Conservation (phyloP, 371 early-diverging fungal species). For the Syncephalis plumigaleata region DNA sequence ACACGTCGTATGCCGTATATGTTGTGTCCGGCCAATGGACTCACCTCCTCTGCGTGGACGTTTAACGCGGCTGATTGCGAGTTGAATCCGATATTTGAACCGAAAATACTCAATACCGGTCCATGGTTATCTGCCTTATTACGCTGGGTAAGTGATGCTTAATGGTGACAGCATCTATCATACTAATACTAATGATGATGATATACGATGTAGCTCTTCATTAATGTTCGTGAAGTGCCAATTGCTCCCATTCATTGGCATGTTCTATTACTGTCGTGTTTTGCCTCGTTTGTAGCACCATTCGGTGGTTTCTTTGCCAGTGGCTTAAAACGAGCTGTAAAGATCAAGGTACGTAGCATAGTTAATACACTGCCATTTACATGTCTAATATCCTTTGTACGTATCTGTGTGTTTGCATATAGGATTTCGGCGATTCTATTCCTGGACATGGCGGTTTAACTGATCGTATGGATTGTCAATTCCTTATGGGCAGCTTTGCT, state of each 20-base stretch:
- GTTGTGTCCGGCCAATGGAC: constrained; percentile 66
- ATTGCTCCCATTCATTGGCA: constrained; percentile 86
- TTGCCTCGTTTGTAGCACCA: constrained; percentile 96
- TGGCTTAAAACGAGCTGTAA: constrained; percentile 95
- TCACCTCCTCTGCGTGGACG: constrained; percentile 22
- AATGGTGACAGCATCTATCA: neutral
- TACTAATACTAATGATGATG: neutral
- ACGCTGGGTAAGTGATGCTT: neutral
- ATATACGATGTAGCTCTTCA: constrained; percentile 5
- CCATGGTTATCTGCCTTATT: neutral
- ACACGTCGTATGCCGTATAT: constrained; percentile 49
- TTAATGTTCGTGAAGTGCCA: constrained; percentile 10
- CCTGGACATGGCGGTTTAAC: constrained; percentile 98
- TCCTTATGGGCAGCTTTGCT: constrained; percentile 92
- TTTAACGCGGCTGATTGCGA: constrained; percentile 30
- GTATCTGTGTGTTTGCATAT: neutral
- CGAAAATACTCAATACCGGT: constrained; percentile 14
- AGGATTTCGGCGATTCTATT: constrained; percentile 92
- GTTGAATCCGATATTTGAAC: constrained; percentile 51
- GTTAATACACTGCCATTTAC: too few species aligned
- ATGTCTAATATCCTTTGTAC: neutral
- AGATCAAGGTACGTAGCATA: constrained; percentile 46
- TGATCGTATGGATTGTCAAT: constrained; percentile 97
- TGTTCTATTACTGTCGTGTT: constrained; percentile 72
- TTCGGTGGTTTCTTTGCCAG: constrained; percentile 99